A percentile compares a stretch with the other conserved stretches of the same genome.
phyloP scores from a whole-genome alignment of 2,329 filamentous ascomycete species.

The Lomentospora prolificans region DNA sequence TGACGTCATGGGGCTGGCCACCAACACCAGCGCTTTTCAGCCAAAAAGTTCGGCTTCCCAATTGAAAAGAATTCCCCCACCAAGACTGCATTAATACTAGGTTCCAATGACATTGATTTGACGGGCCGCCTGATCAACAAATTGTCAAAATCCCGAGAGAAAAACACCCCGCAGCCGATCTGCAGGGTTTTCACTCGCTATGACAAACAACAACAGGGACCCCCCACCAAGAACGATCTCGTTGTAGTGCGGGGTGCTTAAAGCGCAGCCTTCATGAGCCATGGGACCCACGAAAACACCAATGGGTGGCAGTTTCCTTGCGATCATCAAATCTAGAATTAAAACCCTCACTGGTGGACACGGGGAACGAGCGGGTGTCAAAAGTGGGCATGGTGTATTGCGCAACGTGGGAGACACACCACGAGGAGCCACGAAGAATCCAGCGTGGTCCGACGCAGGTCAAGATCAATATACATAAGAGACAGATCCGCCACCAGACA shows the following conservation, averaged over 20 bases:
- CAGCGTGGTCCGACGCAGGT: no score
- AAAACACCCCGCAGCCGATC: slow-evolving; percentile 3
- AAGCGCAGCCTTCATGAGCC: neutral
- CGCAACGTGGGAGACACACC: neutral
- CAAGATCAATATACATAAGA: no score
- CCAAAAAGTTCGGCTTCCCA: no score
- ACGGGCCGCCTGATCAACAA: neutral
- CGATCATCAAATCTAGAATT: neutral
- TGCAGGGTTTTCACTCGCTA: neutral
- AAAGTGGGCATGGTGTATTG: neutral
- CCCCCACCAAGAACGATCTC: slow-evolving; percentile 3
- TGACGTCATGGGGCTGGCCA: slow-evolving; percentile 1
- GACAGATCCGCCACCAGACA: no score
- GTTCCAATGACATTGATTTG: neutral
- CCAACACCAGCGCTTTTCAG: neutral
- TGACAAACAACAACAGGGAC: slow-evolving; percentile 3
- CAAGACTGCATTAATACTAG: neutral
- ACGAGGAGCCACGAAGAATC: no score
- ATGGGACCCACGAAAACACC: neutral
- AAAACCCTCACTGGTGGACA: neutral
- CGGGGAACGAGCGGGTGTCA: neutral
- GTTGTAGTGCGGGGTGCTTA: slow-evolving; percentile 2
- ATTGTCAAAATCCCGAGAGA: slow-evolving; percentile 1
- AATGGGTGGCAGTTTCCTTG: neutral
- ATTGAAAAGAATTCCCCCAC: neutral